Percentiles rank a stretch among this genome's conserved stretches.
phyloP scores from a whole-genome alignment of 1,284 basidiomycete genomes.

The Mixia osmundae region DNA sequence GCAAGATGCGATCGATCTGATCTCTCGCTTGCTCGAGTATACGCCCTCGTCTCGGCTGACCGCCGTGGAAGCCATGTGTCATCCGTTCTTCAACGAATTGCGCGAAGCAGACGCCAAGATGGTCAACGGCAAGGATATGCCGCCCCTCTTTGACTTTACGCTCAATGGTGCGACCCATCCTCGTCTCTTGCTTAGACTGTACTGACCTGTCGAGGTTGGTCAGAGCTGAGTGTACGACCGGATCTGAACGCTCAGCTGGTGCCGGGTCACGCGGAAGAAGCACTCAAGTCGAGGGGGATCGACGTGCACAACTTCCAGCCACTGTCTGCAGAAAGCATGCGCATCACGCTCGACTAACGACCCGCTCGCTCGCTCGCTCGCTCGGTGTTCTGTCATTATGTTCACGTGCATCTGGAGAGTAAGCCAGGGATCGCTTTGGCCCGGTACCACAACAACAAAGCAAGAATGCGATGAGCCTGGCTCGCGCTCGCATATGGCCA shows the following conservation, averaged over 20 bases:
- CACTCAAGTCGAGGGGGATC: slow-evolving; percentile 64
- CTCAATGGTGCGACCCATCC: slow-evolving; percentile 48
- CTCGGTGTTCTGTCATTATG: too few relatives aligned
- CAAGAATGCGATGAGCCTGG: too few relatives aligned
- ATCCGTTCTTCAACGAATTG: slow-evolving; percentile 78
- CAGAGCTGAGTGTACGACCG: slow-evolving; percentile 78
- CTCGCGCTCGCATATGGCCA: too few relatives aligned
- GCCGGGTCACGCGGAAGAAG: slow-evolving; percentile 65
- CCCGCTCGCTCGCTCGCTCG: too few relatives aligned
- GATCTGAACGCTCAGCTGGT: slow-evolving; percentile 80
- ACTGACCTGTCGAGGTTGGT: neutral
- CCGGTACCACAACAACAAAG: too few relatives aligned
- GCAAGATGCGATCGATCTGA: slow-evolving; percentile 84
- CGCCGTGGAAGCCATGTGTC: slow-evolving; percentile 50
- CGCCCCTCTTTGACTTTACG: slow-evolving; percentile 84
- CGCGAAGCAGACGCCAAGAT: slow-evolving; percentile 68
- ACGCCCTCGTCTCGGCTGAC: slow-evolving; percentile 79
- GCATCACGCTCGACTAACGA: neutral
- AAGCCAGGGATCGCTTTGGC: too few relatives aligned
- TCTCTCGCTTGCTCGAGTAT: slow-evolving; percentile 86
- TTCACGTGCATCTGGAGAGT: too few relatives aligned
- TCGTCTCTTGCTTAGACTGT: slow-evolving; percentile 1
- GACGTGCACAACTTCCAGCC: slow-evolving; percentile 39
- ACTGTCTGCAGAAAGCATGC: slow-evolving; percentile 14
- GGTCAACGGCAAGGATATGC: slow-evolving; percentile 92